phyloP scores from a whole-genome alignment of 2,329 filamentous ascomycete species.

The Sordariomycetes sp. region DNA sequence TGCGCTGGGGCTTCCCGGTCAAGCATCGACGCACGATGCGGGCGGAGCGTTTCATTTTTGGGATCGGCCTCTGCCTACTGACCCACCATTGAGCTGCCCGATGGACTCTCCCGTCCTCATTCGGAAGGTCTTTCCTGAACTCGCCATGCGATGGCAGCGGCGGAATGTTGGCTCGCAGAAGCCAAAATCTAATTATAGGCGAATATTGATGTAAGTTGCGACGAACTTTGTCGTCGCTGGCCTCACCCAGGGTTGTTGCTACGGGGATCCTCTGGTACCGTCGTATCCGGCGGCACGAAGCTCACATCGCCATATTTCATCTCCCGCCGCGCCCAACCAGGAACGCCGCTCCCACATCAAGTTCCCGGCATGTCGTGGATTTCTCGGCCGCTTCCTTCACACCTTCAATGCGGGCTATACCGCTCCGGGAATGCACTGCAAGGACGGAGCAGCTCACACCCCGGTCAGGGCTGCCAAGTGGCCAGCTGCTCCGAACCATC shows the following conservation, averaged over 20 bases:
- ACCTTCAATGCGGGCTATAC: background rate
- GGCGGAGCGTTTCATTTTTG: background rate
- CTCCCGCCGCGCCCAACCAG: constrained; percentile 1
- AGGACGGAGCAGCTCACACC: constrained; percentile 1
- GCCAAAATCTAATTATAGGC: constrained; percentile 5
- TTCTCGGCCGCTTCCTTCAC: background rate
- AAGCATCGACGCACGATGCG: background rate
- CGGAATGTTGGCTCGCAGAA: background rate
- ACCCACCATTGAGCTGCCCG: background rate
- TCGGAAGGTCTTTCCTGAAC: background rate
- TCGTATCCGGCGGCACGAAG: background rate
- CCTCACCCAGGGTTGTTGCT: background rate
- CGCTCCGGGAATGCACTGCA: constrained; percentile 2
- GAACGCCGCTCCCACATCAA: background rate
- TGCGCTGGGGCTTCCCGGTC: background rate
- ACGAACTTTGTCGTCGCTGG: background rate
- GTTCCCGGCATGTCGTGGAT: constrained; percentile 3
- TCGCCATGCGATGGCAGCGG: background rate
- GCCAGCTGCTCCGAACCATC: constrained; percentile 1
- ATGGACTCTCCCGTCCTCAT: background rate
- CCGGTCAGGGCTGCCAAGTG: constrained; percentile 3
- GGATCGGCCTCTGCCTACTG: background rate
- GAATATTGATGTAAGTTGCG: constrained; percentile 1
- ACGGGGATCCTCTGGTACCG: background rate
- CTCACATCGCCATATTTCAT: background rate